Base-by-base conservation (phyloP, 1,139 yeast species). In the Lodderomyces parapsilosis region DNA sequence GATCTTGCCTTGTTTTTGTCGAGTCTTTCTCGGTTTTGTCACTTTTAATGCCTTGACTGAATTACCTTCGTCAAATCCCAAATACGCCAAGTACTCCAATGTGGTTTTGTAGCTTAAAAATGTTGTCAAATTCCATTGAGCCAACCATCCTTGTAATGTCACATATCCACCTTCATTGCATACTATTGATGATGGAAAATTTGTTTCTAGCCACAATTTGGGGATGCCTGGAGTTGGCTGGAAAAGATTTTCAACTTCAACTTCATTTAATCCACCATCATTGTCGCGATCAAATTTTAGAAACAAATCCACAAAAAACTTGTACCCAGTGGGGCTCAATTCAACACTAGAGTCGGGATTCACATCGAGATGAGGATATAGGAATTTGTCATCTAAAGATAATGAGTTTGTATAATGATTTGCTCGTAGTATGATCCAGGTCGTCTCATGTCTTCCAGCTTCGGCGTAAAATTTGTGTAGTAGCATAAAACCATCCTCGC, bases 61-160 rank as follows among this genome's bases (percentile, higher is more conserved):
- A 36, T 53, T 65, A 40, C 66, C 74, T 49, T 68, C 78, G 40
- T 88, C 96, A 57, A 86, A 91, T 0, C 99, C 99, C 43, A 93
- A 72, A 63, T 88, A 87, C 0, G 95, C 96, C 47, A 93, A 66
- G 57, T 91, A 93, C 43, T 90, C 95, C 45, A 93, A 74, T 0
- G 98, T 90, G 1, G 90, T 84, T 55, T 77, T 81, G 58, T 86
- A 83, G 55, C 90, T 96, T 32, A 93, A 67, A 55, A 83, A 89
- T 0, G 98, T 91, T 0, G 97, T 89, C 83, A 93, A 84, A 53
- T 93, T 85, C 99, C 99, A 93, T 56, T 93, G 98, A 0, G 99
- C 98, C 36, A 93, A 66, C 99, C 99, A 93, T 1, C 99, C 99
- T 65, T 93, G 98, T 25, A 93, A 65, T 0, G 98, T 88, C 2